Percentiles rank a stretch among this genome's conserved stretches.
Evolutionary conservation across 1,284 basidiomycete species (phyloP).

Genomic region (Thecaphora thlaspeos): DNA sequence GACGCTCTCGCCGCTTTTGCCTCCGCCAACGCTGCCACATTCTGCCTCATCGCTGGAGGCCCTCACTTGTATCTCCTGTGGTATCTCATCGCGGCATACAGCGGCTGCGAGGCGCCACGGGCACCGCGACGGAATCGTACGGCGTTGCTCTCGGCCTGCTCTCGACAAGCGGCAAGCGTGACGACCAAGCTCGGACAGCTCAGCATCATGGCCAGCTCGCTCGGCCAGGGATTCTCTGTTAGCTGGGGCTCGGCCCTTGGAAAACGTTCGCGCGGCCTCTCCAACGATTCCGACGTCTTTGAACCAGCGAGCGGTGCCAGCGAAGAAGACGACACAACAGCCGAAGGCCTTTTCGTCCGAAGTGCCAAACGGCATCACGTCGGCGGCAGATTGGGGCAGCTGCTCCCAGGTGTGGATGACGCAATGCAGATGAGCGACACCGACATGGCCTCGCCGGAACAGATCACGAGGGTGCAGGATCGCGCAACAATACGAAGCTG

Average conservation of each 20-base stretch:
- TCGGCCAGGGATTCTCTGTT: background rate
- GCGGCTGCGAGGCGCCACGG: too few species aligned
- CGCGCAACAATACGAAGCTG: background rate
- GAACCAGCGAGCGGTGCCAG: too few species aligned
- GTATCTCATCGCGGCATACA: too few species aligned
- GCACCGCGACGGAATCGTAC: too few species aligned
- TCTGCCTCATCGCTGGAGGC: too few species aligned
- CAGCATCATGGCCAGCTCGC: background rate
- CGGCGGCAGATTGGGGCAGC: background rate
- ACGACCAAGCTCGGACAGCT: background rate
- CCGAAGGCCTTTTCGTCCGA: background rate
- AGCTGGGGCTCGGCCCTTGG: background rate
- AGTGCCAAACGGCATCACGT: background rate
- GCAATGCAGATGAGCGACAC: background rate
- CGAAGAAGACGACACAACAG: too few species aligned
- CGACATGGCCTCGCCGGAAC: background rate
- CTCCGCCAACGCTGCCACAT: too few species aligned
- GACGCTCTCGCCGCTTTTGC: too few species aligned
- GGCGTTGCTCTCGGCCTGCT: too few species aligned
- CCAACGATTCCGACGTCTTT: background rate
- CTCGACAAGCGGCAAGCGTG: too few species aligned
- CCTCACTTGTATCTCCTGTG: too few species aligned
- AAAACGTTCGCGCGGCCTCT: background rate
- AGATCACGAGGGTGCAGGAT: background rate
- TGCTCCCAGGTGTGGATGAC: too few species aligned